Conservation (phyloP, 257 asterid species). For the Penstemon eatonii region DNA sequence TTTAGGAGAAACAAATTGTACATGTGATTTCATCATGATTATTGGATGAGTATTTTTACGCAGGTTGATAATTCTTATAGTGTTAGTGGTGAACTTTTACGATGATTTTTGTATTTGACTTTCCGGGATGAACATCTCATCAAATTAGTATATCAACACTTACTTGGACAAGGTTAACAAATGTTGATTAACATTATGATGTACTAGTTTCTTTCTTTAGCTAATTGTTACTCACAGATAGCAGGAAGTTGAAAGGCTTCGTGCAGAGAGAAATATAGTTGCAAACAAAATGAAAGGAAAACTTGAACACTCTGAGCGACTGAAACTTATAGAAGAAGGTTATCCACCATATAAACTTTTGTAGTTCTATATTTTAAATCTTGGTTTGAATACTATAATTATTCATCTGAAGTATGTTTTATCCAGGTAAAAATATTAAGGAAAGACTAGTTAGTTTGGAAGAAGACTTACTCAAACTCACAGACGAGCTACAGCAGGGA, state of each 20-base stretch:
- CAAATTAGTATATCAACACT: background rate
- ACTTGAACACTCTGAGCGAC: slow-evolving; percentile 78
- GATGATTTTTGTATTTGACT: background rate
- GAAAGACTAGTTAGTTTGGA: slow-evolving; percentile 76
- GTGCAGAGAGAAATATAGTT: slow-evolving; percentile 87
- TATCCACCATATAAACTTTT: background rate
- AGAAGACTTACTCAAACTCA: slow-evolving; percentile 76
- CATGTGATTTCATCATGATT: background rate
- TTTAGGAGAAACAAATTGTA: no score
- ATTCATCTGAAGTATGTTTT: slow-evolving; percentile 23
- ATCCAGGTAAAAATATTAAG: slow-evolving; percentile 75
- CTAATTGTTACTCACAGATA: slow-evolving; percentile 81
- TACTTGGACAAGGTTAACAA: background rate
- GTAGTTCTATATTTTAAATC: background rate
- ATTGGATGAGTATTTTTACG: background rate
- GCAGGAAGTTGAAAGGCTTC: slow-evolving; percentile 97
- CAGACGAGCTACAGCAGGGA: slow-evolving; percentile 83
- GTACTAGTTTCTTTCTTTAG: slow-evolving; percentile 46
- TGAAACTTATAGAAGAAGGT: slow-evolving; percentile 95
- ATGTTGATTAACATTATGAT: background rate
- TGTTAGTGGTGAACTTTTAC: background rate
- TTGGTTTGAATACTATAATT: slow-evolving; percentile 15
- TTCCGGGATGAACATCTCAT: background rate
- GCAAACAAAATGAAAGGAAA: slow-evolving; percentile 97
- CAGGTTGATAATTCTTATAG: background rate